Evolutionary conservation across 164 flowering plant species (phyloP), one percentile per base, ranked within the genome.

Genomic region (Cinnamomum micranthum): DNA sequence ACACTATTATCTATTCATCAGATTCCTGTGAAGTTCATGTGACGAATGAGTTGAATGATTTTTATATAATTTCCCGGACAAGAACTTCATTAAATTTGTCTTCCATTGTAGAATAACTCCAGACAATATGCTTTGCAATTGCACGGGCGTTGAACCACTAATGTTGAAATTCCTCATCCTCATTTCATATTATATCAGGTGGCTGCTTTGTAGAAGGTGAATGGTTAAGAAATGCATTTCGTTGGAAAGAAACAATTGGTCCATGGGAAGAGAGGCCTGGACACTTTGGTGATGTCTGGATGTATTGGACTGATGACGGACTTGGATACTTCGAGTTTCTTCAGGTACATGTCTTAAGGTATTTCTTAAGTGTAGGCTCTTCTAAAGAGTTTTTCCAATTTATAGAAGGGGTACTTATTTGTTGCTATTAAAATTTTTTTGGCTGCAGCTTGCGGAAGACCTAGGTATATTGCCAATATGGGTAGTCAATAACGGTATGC

Each of bases 201-300:
- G 99, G 99, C 50, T 88, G 93, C 75, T 95, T 87, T 73, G 98
- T 93, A 70, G 98, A 95, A 85, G 99, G 98, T 62, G 92, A 85
- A 31, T 88, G 91, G 91, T 79, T 93, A 82, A 85, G 95, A 80
- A 95, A 93, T 88, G 97, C 98, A 69, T 91, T 89, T 76, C 91
- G 97, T 25, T 95, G 98, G 98, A 95, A 86, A 84, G 93, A 86
- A 82, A 86, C 87, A 3, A 80, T 93, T 66, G 99, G 98, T 69
- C 92, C 97, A 11, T 93, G 98, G 99, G 96, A 93, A 80, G 90
- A 91, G 80, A 89, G 99, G 75, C 90, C 99, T 12, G 98, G 98
- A 27, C 99, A 93, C 82, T 91, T 88, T 78, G 96, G 96, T 75
- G 98, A 93, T 80, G 94, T 91, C 77, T 95, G 98, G 99, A 82